Evolutionary conservation across 768 basidiomycete species (phyloP), one percentile per base, ranked within the genome.

Genomic region (Lentinula raphanica): DNA sequence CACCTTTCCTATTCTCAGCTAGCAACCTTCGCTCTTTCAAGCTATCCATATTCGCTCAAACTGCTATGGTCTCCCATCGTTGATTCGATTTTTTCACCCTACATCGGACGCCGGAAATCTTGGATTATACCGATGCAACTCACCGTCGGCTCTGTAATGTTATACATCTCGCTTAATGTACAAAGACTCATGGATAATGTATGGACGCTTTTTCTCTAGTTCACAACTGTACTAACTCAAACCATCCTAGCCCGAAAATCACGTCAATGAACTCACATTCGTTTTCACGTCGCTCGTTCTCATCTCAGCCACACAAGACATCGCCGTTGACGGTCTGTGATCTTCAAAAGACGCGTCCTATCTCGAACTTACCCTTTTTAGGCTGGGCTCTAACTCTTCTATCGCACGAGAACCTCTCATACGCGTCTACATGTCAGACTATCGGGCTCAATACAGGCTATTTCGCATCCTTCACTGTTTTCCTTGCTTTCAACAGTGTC

Each of bases 81-180:
- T 56, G 97, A 99, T 68, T 91, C 96, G 1, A 76, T 89, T 62
- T 99, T 89, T 71, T 77, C 88, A 65, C 74, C 84, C 36, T 87
- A 84, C 40, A 63, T 95, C 61, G 97, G 97, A n/a, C 87, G 97
- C 50, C 81, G 97, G 62, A 99, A 98, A 72, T 94, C 92, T 60
- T 99, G 97, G 97, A 98, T 99, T 64, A 88, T 98, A 61, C 97
- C 97, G 44, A 97, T 99, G 81, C 97, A 99, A 70, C 69, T 87
- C 31, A 84, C 94, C 62, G 90, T 98, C 50, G 97, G 94, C 40
- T 77, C 82, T 40, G 74, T 94, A 59, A 91, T 92, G 89, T 65
- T 91, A 36, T 86, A 85, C 65, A 86, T 92, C 60, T 89, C 90
- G 5, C 68, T 82, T 56, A 84, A 88, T 63, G 86, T 88, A 6